Percentiles rank a stretch among this genome's conserved stretches.
Conservation (phyloP, 192 early-diverging fungal genomes). For the Coemansia sp. region DNA sequence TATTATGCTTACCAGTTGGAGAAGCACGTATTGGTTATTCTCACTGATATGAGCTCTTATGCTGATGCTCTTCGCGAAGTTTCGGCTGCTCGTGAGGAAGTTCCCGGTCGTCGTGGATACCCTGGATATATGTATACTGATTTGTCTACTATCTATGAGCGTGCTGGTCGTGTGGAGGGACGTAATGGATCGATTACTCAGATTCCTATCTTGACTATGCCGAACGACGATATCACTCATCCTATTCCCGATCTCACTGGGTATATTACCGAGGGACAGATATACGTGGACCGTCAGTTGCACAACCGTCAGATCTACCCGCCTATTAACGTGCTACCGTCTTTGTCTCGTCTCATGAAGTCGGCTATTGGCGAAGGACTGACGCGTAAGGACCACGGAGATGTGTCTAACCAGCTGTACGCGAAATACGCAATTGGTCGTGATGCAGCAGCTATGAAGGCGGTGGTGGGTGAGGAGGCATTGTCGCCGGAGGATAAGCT, state of each 20-base stretch:
- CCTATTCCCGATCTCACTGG: constrained; percentile 99
- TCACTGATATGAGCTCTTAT: constrained; percentile 99
- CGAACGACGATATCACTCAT: constrained; percentile 99
- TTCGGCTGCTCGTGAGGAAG: constrained; percentile 99
- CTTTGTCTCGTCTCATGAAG: constrained; percentile 99
- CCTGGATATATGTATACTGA: constrained; percentile 99
- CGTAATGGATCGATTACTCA: constrained; percentile 98
- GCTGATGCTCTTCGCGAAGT: constrained; percentile 99
- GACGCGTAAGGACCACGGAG: constrained; percentile 98
- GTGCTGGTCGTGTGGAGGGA: constrained; percentile 96
- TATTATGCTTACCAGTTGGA: constrained; percentile 99
- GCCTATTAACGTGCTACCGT: constrained; percentile 99
- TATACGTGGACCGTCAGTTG: constrained; percentile 98
- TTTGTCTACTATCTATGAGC: constrained; percentile 99
- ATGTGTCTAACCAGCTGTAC: constrained; percentile 99
- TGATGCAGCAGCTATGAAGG: constrained; percentile 99
- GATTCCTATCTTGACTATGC: constrained; percentile 99
- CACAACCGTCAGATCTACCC: constrained; percentile 99
- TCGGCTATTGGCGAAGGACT: constrained; percentile 97
- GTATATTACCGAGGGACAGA: constrained; percentile 99
- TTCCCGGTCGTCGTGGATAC: constrained; percentile 98
- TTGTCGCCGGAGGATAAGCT: constrained; percentile 98
- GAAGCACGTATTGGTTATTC: constrained; percentile 98
- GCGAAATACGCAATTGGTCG: constrained; percentile 99
- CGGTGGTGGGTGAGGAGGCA: constrained; percentile 99